Base-by-base conservation (phyloP, 177 flowering plant genomes). In the Vitis hybrid region DNA sequence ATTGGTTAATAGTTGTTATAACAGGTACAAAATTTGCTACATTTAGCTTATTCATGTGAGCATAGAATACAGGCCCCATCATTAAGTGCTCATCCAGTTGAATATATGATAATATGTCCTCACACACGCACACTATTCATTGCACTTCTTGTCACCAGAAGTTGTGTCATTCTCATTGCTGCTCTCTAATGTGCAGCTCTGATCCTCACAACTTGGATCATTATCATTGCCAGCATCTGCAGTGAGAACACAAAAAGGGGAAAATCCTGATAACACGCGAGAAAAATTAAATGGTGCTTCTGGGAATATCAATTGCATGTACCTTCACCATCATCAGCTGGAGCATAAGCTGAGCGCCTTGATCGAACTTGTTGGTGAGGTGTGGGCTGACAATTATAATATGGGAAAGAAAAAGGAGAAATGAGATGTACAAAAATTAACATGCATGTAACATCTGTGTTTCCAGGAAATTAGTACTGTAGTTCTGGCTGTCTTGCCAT, bases 341-440 rank as follows among this genome's bases (percentile, higher is more conserved):
- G 84, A 62, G 91, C 87, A 80, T 89, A 85, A 60, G 86, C 85
- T 52, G 88, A 83, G 74, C 85, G 85, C 76, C 87, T 89, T 27
- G 89, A 78, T 32, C 87, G 88, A 30, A 74, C 72, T 80, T 89
- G 90, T 73, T 89, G 91, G 60, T 89, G 91, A 49, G 88, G 90
- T 3, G 91, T 86, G 60, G 91, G 91, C 91, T 86, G 75, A 27
- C 56, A 4, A 64, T 6, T 11, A 11, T 35, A 27, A 18, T 12
- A 60, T 55, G 18, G 32, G 5, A 7, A 40, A 55, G 11, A 62
- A 3, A 70, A 56, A 48, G 64, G 18, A 18, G 13, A 24, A 51
- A 51, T 46, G 18, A 68, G 6, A 56, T 3, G 8, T 9, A 62
- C 35, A 58, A 3, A 51, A 10, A 59, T 64, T 12, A 16, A 63